Percentiles rank a stretch among this genome's conserved stretches.
Evolutionary conservation across 495 filamentous ascomycete species (phyloP).

Genomic region (Staphylotrichum tortipilum): DNA sequence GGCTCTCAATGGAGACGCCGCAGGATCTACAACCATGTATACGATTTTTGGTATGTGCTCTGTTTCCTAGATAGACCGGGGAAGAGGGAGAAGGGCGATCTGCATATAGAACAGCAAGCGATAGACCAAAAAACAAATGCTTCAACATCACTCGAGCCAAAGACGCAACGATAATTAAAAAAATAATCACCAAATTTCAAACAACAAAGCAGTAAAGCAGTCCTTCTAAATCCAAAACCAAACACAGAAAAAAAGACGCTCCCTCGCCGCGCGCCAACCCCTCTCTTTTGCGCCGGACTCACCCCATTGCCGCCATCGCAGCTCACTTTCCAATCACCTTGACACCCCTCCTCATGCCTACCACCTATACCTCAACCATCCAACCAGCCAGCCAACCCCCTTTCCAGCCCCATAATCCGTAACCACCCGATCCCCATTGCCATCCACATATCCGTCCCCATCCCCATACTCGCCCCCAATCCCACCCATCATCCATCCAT

Average conservation of each 20-base stretch:
- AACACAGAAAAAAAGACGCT: background rate
- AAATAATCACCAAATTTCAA: background rate
- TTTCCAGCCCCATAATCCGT: too few species aligned
- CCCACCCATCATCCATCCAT: background rate
- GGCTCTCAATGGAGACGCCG: background rate
- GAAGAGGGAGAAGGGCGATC: too few species aligned
- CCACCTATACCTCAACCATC: too few species aligned
- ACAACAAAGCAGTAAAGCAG: background rate
- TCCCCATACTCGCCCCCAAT: background rate
- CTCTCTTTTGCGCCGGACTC: slow-evolving; percentile 6
- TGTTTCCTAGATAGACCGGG: slow-evolving; percentile 3
- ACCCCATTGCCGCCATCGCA: too few species aligned
- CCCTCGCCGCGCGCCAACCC: slow-evolving; percentile 3
- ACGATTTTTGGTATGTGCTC: background rate
- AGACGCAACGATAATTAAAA: too few species aligned
- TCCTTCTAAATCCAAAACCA: slow-evolving; percentile 10
- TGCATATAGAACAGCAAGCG: too few species aligned
- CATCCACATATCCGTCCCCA: background rate
- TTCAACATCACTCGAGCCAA: too few species aligned
- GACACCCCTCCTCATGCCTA: background rate
- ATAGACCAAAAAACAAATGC: background rate
- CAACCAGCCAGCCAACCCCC: too few species aligned
- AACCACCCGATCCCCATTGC: background rate
- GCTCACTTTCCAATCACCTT: too few species aligned
- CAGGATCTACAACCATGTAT: background rate